Conservation (phyloP, 108 stramenopile species). For the Licmophora abbreviata region DNA sequence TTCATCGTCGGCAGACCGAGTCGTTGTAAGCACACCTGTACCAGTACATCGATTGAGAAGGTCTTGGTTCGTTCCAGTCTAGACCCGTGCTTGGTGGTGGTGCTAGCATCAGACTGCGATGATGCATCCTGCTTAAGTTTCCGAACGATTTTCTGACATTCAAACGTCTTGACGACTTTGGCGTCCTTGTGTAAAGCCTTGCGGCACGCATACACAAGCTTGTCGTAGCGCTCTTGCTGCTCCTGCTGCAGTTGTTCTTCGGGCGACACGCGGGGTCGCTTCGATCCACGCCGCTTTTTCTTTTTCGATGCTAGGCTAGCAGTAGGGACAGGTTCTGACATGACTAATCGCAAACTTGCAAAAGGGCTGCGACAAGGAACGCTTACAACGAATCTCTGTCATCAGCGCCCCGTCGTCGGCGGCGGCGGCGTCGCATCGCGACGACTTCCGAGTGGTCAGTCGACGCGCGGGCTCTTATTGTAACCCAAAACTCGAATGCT, state of each 20-base stretch:
- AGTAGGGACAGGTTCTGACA: background rate
- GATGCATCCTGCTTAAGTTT: slow-evolving; percentile 23
- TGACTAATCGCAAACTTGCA: background rate
- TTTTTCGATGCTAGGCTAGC: background rate
- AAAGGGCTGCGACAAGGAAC: background rate
- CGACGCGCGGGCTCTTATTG: background rate
- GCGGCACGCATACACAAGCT: slow-evolving; percentile 27
- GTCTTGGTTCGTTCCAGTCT: slow-evolving; percentile 27
- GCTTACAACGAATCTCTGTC: background rate
- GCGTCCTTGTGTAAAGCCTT: slow-evolving; percentile 51
- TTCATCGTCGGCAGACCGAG: slow-evolving; percentile 43
- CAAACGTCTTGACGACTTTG: slow-evolving; percentile 53
- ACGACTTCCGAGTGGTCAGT: background rate
- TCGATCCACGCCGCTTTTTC: slow-evolving; percentile 5
- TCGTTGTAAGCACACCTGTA: slow-evolving; percentile 39
- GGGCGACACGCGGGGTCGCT: slow-evolving; percentile 6
- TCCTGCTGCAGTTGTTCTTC: slow-evolving; percentile 24
- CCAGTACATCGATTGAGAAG: slow-evolving; percentile 33
- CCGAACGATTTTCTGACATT: slow-evolving; percentile 55
- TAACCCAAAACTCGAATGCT: background rate
- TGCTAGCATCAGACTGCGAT: no score
- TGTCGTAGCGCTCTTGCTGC: slow-evolving; percentile 41
- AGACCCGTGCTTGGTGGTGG: slow-evolving; percentile 7
- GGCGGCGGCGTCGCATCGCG: background rate
- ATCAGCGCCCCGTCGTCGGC: background rate